Evolutionary conservation across 257 asterid species (phyloP).

Genomic region (Misopates orontium): DNA sequence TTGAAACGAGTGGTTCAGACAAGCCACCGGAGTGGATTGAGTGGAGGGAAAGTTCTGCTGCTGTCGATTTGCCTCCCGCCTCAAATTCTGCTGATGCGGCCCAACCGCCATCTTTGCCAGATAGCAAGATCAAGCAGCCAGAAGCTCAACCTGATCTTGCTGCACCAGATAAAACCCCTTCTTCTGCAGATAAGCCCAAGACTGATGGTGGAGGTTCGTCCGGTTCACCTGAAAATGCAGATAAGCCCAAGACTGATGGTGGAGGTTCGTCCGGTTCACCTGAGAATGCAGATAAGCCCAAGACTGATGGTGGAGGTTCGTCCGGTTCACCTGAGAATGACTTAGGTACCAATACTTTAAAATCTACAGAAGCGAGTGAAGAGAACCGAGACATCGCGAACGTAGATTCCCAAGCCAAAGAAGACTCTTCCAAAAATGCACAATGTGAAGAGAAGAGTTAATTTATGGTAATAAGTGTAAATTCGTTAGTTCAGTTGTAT

Average conservation of each 20-base stretch:
- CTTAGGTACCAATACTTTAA: slow-evolving; percentile 32
- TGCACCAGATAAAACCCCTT: slow-evolving; percentile 26
- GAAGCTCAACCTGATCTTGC: slow-evolving; percentile 30
- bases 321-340: slow-evolving; percentile 30
- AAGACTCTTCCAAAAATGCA: slow-evolving; percentile 26
- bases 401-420: slow-evolving; percentile 30
- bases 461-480: slow-evolving; percentile 31
- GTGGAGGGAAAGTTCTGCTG: slow-evolving; percentile 60
- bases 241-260: slow-evolving; percentile 27
- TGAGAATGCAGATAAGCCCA: slow-evolving; percentile 24
- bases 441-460: slow-evolving; percentile 27
- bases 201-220: slow-evolving; percentile 35
- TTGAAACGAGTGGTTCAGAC: slow-evolving; percentile 35
- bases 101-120: slow-evolving; percentile 43
- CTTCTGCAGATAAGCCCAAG: slow-evolving; percentile 31
- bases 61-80: slow-evolving; percentile 35
- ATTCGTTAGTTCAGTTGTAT: slow-evolving; percentile 29
- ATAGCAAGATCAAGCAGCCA: slow-evolving; percentile 44
- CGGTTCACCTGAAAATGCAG: too few species aligned
- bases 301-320: slow-evolving; percentile 34
- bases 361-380: slow-evolving; percentile 28
- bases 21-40: slow-evolving; percentile 65
- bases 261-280: slow-evolving; percentile 39
- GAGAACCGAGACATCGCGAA: slow-evolving; percentile 21
- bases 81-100: slow-evolving; percentile 36